phyloP scores from a whole-genome alignment of 352 stramenopile genomes.

The Phytophthora quininea region DNA sequence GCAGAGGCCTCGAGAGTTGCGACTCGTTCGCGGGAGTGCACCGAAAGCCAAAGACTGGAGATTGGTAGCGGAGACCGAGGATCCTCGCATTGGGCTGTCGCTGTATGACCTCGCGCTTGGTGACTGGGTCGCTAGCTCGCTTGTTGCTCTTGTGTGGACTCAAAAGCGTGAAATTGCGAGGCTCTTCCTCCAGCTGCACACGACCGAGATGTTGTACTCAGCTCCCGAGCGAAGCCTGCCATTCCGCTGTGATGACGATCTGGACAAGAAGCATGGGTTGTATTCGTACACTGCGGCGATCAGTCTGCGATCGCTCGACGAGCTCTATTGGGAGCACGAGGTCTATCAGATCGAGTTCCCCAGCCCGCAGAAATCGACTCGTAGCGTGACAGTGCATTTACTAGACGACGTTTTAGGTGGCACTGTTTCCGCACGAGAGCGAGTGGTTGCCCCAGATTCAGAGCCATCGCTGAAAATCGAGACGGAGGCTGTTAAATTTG shows the following conservation, averaged over 20 bases:
- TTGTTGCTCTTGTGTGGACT: constrained; percentile 61
- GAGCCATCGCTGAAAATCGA: constrained; percentile 30
- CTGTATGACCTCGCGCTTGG: constrained; percentile 58
- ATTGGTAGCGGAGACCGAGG: constrained; percentile 40
- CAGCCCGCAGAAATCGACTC: constrained; percentile 1
- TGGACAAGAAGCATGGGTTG: constrained; percentile 37
- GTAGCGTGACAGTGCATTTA: constrained; percentile 24
- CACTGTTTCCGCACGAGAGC: constrained; percentile 41
- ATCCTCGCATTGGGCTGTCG: constrained; percentile 46
- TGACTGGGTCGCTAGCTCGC: constrained; percentile 42
- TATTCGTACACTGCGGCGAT: constrained; percentile 57
- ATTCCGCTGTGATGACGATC: constrained; percentile 51
- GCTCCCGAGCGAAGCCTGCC: constrained; percentile 38
- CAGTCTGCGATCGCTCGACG: constrained; percentile 48
- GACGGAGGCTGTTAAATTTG: constrained; percentile 51
- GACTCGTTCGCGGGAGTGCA: constrained; percentile 16
- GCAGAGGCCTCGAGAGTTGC: constrained; percentile 14
- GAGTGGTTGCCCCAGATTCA: constrained; percentile 34
- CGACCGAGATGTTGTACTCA: constrained; percentile 51
- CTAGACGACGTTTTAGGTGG: constrained; percentile 43
- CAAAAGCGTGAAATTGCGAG: constrained; percentile 44
- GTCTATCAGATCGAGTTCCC: constrained; percentile 51
- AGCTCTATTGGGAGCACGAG: constrained; percentile 59
- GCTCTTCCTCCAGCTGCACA: constrained; percentile 58
- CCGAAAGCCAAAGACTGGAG: constrained; percentile 36